A percentile compares a stretch with the other conserved stretches of the same genome.
These are phyloP conservation scores for Caloboletus inedulis DNA, from an alignment of 1,284 basidiomycete species.

Conservation along the genomic window DNA sequence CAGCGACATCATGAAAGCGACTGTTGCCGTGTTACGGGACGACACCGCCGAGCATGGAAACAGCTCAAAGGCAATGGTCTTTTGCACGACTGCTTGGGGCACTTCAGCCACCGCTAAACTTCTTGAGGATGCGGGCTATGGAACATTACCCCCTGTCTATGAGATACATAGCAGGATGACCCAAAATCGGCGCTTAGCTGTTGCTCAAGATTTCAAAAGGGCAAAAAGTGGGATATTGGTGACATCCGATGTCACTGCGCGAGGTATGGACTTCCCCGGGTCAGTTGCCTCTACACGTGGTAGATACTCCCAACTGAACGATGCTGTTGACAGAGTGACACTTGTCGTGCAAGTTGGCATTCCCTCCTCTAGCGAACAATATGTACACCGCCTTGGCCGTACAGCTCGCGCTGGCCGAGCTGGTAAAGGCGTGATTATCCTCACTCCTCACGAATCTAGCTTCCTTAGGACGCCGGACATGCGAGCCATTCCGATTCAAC, in stretches of 20 bases:
- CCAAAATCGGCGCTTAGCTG: conserved; percentile 44
- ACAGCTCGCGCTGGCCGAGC: conserved; percentile 81
- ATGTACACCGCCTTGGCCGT: conserved; percentile 89
- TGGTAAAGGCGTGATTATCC: conserved; percentile 61
- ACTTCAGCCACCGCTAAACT: conserved; percentile 54
- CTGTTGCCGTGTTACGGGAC: conserved; percentile 37
- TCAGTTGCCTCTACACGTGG: conserved; percentile 51
- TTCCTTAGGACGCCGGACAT: conserved; percentile 51
- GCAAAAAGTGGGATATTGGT: conserved; percentile 56
- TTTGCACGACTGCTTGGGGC: conserved; percentile 69
- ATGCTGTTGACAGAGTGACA: conserved; percentile 42
- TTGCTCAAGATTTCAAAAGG: conserved; percentile 51
- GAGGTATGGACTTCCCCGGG: conserved; percentile 84
- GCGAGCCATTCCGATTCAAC: conserved; percentile 39
- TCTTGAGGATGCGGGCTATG: conserved; percentile 32
- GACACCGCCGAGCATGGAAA: conserved; percentile 33
- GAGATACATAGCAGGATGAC: conserved; percentile 49
- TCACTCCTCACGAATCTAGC: conserved; percentile 50
- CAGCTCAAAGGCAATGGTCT: conserved; percentile 48
- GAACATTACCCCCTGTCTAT: conserved; percentile 38
- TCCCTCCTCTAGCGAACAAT: conserved; percentile 77
- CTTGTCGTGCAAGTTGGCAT: conserved; percentile 69
- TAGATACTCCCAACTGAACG: conserved; percentile 39
- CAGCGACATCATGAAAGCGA: conserved; percentile 43
- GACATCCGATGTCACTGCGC: conserved; percentile 89